These are phyloP conservation scores for Haberlea rhodopensis DNA, from an alignment of 257 asterid genomes.

Conservation along the genomic window DNA sequence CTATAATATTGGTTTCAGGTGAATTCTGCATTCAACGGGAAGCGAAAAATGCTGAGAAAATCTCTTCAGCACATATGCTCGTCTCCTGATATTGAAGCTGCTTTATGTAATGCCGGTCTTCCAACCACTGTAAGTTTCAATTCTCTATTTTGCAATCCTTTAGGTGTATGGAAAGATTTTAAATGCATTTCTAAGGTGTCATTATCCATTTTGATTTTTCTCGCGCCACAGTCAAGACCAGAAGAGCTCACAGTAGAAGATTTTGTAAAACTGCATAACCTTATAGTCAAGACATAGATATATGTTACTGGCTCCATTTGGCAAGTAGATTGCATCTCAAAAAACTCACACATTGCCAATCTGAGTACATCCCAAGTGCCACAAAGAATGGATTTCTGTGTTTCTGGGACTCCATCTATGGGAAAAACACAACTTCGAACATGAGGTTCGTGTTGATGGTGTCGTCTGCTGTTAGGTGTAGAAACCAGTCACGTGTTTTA, in stretches of 20 bases:
- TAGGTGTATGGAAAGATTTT: not conserved
- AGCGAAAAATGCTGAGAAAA: slow-evolving; percentile 92
- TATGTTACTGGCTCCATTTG: not conserved
- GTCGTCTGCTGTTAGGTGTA: not conserved
- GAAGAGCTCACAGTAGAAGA: slow-evolving; percentile 83
- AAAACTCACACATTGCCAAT: not conserved
- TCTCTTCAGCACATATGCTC: slow-evolving; percentile 82
- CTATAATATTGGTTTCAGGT: slow-evolving; percentile 49
- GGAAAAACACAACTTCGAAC: too few species aligned
- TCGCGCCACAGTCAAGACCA: slow-evolving; percentile 80
- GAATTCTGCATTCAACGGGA: slow-evolving; percentile 90
- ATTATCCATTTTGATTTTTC: not conserved
- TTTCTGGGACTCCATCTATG: too few species aligned
- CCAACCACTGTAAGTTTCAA: slow-evolving; percentile 59
- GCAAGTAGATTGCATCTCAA: not conserved
- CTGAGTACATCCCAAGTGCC: not conserved
- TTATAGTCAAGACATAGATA: slow-evolving; percentile 45
- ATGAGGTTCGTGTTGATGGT: too few species aligned
- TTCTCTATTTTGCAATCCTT: not conserved
- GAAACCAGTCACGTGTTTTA: not conserved
- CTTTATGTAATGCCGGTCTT: slow-evolving; percentile 60
- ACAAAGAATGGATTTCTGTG: not conserved
- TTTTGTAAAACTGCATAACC: slow-evolving; percentile 72
- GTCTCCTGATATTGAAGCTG: slow-evolving; percentile 73
- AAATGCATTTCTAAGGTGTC: slow-evolving; percentile 6